A percentile compares a stretch with the other conserved stretches of the same genome.
Conservation (phyloP, 179 eudicot genomes). For the Actinidia polygama region DNA sequence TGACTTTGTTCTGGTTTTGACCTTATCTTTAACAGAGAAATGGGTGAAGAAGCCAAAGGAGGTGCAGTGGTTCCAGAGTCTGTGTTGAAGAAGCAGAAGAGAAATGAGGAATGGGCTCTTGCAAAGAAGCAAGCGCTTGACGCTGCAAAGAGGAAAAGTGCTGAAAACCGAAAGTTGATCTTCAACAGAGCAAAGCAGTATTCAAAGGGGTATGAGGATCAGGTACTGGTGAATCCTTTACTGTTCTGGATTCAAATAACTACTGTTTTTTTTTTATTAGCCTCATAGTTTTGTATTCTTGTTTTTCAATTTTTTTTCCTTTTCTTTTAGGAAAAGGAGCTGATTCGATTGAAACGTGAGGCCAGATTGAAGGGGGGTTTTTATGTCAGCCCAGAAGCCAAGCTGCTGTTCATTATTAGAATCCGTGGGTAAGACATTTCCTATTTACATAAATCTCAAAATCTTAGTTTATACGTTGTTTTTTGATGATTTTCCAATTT, state of each 20-base stretch:
- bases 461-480: neutral
- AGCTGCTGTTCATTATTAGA: slow-evolving; percentile 70
- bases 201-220: slow-evolving; percentile 61
- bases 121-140: slow-evolving; percentile 53
- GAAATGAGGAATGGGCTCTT: slow-evolving; percentile 81
- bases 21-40: slow-evolving; percentile 26
- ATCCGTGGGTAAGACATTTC: slow-evolving; percentile 66
- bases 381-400: slow-evolving; percentile 84
- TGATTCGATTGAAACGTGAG: slow-evolving; percentile 68
- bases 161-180: slow-evolving; percentile 61
- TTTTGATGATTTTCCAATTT: neutral
- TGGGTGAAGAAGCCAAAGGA: slow-evolving; percentile 47
- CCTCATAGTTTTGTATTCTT: neutral
- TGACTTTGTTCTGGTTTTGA: neutral
- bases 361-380: slow-evolving; percentile 83
- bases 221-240: slow-evolving; percentile 43
- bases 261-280: too few species aligned
- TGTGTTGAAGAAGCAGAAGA: slow-evolving; percentile 82
- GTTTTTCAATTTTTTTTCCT: neutral
- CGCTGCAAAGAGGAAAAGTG: slow-evolving; percentile 56
- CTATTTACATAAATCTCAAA: neutral
- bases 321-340: slow-evolving; percentile 50
- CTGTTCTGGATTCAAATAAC: neutral
- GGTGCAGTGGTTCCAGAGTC: slow-evolving; percentile 74
- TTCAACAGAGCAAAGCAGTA: slow-evolving; percentile 64